Percentiles rank a stretch among this genome's conserved stretches.
phyloP scores from a whole-genome alignment of 805 yeast genomes.

The Tetrapisispora fleetii region DNA sequence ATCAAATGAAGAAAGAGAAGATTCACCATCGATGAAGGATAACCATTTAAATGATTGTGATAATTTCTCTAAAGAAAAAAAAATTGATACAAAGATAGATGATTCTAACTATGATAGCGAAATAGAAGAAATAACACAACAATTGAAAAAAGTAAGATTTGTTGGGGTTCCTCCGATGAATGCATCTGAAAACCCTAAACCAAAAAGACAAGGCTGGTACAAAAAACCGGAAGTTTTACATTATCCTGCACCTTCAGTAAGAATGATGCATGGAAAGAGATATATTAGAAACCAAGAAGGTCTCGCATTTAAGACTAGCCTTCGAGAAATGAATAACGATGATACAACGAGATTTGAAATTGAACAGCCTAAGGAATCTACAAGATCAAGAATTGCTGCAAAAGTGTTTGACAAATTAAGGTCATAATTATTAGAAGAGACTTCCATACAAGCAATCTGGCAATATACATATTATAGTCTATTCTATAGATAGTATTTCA shows the following conservation, averaged over 20 bases:
- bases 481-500: no score
- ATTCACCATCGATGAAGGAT: background rate
- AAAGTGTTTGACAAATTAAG: slow-evolving; percentile 20
- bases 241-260: slow-evolving; percentile 20
- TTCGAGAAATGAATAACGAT: slow-evolving; percentile 15
- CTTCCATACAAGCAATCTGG: no score
- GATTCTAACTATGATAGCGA: background rate
- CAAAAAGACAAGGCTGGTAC: slow-evolving; percentile 30
- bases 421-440: background rate
- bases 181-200: slow-evolving; percentile 22
- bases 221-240: slow-evolving; percentile 29
- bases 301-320: slow-evolving; percentile 25
- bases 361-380: slow-evolving; percentile 6
- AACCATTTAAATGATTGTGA: background rate
- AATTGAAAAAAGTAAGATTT: slow-evolving; percentile 27
- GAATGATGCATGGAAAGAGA: slow-evolving; percentile 7
- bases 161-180: slow-evolving; percentile 30
- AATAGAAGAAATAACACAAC: background rate
- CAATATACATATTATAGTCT: no score
- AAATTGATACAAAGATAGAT: background rate
- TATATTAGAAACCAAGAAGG: slow-evolving; percentile 26
- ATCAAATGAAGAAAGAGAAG: background rate
- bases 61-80: background rate
- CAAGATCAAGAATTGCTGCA: slow-evolving; percentile 16
- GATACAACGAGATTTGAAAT: slow-evolving; percentile 1